phyloP scores from a whole-genome alignment of 352 stramenopile species.

The Globisporangium camurandrum region DNA sequence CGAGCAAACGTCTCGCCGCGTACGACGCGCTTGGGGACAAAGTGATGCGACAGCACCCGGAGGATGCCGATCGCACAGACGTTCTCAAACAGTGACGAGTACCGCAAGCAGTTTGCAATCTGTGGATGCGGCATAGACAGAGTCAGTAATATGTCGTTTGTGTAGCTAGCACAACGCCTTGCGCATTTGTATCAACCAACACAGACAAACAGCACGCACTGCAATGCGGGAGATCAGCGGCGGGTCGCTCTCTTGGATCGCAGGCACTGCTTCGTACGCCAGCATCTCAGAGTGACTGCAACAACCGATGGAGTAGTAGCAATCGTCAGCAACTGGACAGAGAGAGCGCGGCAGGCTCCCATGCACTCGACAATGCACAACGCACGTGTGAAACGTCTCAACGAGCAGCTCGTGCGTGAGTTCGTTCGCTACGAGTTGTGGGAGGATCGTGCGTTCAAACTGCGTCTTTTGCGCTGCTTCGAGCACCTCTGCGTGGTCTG shows the following conservation, averaged over 20 bases:
- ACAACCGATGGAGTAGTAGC: background rate
- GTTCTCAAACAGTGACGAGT: constrained; percentile 74
- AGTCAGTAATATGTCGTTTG: too few species aligned
- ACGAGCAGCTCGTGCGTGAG: constrained; percentile 68
- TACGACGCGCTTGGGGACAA: constrained; percentile 44
- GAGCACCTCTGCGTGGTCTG: constrained; percentile 36
- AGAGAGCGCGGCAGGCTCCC: background rate
- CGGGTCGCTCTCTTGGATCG: constrained; percentile 28
- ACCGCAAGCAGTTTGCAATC: constrained; percentile 74
- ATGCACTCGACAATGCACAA: background rate
- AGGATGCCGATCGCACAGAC: constrained; percentile 77
- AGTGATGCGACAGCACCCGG: constrained; percentile 69
- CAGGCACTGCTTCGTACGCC: constrained; percentile 36
- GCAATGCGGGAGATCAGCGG: constrained; percentile 68
- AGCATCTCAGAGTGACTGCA: constrained; percentile 42
- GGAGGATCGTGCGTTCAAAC: constrained; percentile 51
- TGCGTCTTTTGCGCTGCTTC: constrained; percentile 22
- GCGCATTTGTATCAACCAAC: too few species aligned
- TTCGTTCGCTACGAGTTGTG: constrained; percentile 46
- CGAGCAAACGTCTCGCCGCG: constrained; percentile 50
- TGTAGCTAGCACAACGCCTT: too few species aligned
- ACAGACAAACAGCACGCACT: constrained; percentile 34
- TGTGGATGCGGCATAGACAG: too few species aligned
- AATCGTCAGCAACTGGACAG: too few species aligned
- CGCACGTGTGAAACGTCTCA: constrained; percentile 61